These are phyloP conservation scores for Colletotrichum noveboracense DNA, from an alignment of 2,329 filamentous ascomycete species.

Conservation along the genomic window DNA sequence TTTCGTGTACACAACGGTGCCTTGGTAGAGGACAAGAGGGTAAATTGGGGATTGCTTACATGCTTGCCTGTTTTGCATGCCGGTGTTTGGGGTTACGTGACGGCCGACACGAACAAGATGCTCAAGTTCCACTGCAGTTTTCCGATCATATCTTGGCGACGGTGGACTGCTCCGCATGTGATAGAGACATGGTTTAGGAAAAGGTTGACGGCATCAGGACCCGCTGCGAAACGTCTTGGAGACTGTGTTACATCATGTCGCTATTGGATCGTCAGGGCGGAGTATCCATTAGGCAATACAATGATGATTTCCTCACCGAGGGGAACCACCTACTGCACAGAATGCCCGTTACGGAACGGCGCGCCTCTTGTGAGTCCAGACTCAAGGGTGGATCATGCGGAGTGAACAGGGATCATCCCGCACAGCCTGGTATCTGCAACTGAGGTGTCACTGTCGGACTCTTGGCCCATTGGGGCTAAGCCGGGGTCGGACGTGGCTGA, in stretches of 20 bases:
- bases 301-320: background rate
- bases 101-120: background rate
- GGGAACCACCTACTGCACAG: background rate
- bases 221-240: background rate
- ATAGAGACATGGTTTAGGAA: background rate
- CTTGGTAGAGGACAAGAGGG: background rate
- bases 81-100: background rate
- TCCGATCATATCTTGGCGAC: background rate
- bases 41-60: slow-evolving; percentile 7
- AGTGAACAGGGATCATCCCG: background rate
- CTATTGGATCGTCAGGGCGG: background rate
- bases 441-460: background rate
- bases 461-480: background rate
- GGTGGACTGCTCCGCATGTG: background rate
- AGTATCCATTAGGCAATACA: background rate
- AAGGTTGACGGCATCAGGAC: background rate
- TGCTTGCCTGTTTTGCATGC: background rate
- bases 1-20: background rate
- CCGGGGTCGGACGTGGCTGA: background rate
- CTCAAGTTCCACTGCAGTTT: background rate
- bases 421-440: background rate
- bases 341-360: slow-evolving; percentile 1
- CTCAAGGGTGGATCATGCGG: background rate
- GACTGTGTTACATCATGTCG: background rate
- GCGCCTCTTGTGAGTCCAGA: background rate